Conservation (phyloP, 2,329 filamentous ascomycete genomes). For the Nakataea oryzae region DNA sequence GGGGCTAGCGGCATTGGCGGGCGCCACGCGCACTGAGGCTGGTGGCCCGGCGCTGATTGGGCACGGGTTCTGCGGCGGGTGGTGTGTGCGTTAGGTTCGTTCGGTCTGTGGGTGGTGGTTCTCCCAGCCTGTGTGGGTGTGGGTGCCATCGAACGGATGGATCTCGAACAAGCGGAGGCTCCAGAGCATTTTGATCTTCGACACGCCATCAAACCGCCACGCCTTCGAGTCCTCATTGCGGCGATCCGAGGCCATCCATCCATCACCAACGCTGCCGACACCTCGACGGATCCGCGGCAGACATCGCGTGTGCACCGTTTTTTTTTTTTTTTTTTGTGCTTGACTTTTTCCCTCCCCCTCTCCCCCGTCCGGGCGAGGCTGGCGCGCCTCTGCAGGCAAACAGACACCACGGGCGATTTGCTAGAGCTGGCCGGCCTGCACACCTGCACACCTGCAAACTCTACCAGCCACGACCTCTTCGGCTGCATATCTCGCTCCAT, state of each 20-base stretch:
- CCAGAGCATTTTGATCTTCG: background rate
- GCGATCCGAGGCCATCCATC: background rate
- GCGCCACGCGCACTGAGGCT: slow-evolving; percentile 3
- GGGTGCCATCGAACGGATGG: background rate
- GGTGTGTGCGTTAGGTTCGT: background rate
- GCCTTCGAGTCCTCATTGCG: background rate
- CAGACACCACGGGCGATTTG: background rate
- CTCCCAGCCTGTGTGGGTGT: background rate
- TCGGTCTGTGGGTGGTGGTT: too few relatives aligned
- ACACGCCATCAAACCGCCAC: background rate
- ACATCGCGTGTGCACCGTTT: background rate
- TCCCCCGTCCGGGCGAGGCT: too few relatives aligned
- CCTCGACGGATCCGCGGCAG: background rate
- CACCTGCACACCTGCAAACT: too few relatives aligned
- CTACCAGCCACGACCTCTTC: background rate
- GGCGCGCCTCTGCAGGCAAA: background rate
- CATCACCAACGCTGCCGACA: background rate
- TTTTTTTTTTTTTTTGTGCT: background rate
- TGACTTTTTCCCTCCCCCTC: background rate
- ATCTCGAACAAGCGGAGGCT: background rate
- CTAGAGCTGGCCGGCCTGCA: background rate
- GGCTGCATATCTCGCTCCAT: background rate
- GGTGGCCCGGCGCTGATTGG: background rate
- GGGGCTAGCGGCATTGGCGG: background rate
- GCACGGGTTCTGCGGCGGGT: background rate